Conservation (phyloP, 2,329 filamentous ascomycete species). For the Albifimbria verrucaria region DNA sequence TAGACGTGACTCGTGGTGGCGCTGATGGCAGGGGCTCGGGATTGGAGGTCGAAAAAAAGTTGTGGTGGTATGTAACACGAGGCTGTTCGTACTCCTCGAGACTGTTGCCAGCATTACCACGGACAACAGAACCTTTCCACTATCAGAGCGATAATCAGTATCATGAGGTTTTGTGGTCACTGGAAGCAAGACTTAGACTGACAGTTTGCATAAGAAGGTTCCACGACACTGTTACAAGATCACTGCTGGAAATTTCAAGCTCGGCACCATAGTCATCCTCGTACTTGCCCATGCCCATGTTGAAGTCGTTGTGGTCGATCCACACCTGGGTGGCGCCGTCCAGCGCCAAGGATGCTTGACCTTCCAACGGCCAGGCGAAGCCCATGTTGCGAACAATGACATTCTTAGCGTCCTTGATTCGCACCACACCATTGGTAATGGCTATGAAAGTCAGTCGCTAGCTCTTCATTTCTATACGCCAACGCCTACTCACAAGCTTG, state of each 20-base stretch:
- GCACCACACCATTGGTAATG: background rate
- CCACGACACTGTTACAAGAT: background rate
- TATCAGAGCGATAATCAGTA: background rate
- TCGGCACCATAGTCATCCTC: background rate
- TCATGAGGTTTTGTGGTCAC: background rate
- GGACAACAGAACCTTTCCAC: background rate
- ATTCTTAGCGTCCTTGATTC: background rate
- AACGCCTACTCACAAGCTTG: background rate
- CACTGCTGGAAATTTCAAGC: background rate
- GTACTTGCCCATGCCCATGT: background rate
- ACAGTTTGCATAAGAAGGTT: background rate
- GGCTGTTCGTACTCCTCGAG: background rate
- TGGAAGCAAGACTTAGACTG: background rate
- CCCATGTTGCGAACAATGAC: background rate
- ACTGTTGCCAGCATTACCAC: background rate
- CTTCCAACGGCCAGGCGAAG: background rate
- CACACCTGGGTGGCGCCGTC: background rate
- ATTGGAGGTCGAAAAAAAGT: background rate
- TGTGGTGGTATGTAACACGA: background rate
- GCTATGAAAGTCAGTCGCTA: background rate
- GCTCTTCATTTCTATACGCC: background rate
- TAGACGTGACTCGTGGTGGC: background rate
- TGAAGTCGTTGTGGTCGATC: conserved; percentile 1
- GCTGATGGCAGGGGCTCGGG: background rate
- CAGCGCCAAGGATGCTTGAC: background rate